Base-by-base conservation (phyloP, 306 rosid species). In the Erythrophleum fordii region DNA sequence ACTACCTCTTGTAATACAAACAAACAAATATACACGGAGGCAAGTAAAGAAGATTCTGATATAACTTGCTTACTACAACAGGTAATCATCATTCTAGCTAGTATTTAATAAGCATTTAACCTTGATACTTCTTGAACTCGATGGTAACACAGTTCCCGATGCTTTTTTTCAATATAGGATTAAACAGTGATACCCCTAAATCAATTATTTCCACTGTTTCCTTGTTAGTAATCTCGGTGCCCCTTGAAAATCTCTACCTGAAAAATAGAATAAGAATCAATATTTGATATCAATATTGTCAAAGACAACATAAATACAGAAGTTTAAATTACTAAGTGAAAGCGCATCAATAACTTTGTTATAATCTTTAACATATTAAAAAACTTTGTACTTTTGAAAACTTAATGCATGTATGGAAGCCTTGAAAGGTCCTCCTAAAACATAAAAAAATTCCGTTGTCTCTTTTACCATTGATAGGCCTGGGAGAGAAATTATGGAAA, bases 211-310 rank as follows among this genome's bases (percentile, higher is more conserved):
- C 89, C 85, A 34, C 2, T 69, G 35, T 61, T 76, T 87, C 86
- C 76, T 81, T 81, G 86, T 82, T 70, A 83, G 76, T 6, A 79
- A 74, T 87, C 80, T 76, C 59, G 85, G 83, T 23, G 74, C 77
- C 68, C 80, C 79, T 52, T 77, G 88, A 81, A 77, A 72, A 81
- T 73, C 48, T 80, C 85, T 85, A 35, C 87, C 93, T 89, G 92
- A 80, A 92, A 85, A 45, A 56, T 28, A 53, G 61, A 70, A 28
- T 23, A 55, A 46, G 44, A 45, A 35, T 31, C 4, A 31, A 31
- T 31, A 31, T 11, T 1, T 3, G 49, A 45, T 2, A 45, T 68
- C 22, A 52, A 28, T 8, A 23, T 17, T 18, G 8, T 51, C 56
- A 51, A 61, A 61, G 42, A 28, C 11, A 11, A 56, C 6, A 6